Evolutionary conservation across 257 asterid species (phyloP).

Genomic region (Fraxinus excelsior): DNA sequence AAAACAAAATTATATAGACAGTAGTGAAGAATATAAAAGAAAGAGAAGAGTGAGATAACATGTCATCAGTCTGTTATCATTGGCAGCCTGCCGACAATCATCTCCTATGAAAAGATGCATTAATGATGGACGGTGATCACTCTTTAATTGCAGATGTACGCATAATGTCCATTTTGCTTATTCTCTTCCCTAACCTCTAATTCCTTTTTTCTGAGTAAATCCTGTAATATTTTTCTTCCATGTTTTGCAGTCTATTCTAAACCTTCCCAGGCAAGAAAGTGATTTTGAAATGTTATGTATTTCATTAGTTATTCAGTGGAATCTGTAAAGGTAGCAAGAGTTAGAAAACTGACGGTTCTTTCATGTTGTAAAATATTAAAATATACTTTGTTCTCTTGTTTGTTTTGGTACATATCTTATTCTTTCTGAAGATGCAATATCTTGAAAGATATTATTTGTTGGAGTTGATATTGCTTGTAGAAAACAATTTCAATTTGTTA

Average conservation of each 20-base stretch:
- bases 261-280: background rate
- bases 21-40: too few species aligned
- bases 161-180: background rate
- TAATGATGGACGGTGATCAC: background rate
- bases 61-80: background rate
- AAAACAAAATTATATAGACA: background rate
- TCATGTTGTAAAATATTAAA: slow-evolving; percentile 4
- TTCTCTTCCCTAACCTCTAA: background rate
- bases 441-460: background rate
- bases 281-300: background rate
- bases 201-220: background rate
- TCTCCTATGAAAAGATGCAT: background rate
- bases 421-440: background rate
- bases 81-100: background rate
- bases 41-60: too few species aligned
- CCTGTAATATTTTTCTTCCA: slow-evolving; percentile 8
- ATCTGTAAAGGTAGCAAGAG: slow-evolving; percentile 25
- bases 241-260: slow-evolving; percentile 32
- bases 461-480: background rate
- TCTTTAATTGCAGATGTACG: background rate
- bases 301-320: slow-evolving; percentile 11
- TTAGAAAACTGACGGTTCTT: slow-evolving; percentile 16
- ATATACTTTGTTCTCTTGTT: background rate
- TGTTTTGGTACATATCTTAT: background rate
- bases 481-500: background rate